Evolutionary conservation across 2,329 filamentous ascomycete species (phyloP).

Genomic region (Phaeosphaeria sp.): DNA sequence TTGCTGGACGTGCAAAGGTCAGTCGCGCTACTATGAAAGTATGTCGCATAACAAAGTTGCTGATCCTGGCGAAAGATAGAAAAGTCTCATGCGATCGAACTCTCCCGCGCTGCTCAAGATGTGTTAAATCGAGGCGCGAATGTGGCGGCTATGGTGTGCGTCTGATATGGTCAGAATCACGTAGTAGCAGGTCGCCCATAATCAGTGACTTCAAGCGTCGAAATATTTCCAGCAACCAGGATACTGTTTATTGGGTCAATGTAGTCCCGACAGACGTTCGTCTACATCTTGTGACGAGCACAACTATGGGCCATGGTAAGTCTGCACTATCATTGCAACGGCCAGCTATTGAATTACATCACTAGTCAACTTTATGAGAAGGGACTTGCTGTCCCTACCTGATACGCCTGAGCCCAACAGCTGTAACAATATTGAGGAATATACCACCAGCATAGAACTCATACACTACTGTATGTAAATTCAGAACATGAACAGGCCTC

Average conservation of each 20-base stretch:
- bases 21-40: background rate
- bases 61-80: slow-evolving; percentile 9
- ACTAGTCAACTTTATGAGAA: background rate
- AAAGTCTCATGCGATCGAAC: slow-evolving; percentile 18
- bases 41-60: background rate
- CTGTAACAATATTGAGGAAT: too few relatives aligned
- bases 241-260: slow-evolving; percentile 7
- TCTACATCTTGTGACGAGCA: slow-evolving; percentile 9
- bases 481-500: background rate
- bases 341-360: background rate
- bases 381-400: background rate
- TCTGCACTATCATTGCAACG: background rate
- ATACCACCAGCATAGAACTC: background rate
- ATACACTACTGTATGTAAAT: slow-evolving; percentile 6
- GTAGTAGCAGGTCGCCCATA: slow-evolving; percentile 1
- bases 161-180: slow-evolving; percentile 13
- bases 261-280: slow-evolving; percentile 8
- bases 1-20: slow-evolving; percentile 16
- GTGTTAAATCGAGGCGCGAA: slow-evolving; percentile 11
- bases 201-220: background rate
- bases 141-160: slow-evolving; percentile 20
- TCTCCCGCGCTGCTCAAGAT: slow-evolving; percentile 11
- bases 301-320: background rate
- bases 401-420: background rate
- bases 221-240: background rate